Base-by-base conservation (phyloP, 495 filamentous ascomycete genomes). In the Trichoderma erinaceum region DNA sequence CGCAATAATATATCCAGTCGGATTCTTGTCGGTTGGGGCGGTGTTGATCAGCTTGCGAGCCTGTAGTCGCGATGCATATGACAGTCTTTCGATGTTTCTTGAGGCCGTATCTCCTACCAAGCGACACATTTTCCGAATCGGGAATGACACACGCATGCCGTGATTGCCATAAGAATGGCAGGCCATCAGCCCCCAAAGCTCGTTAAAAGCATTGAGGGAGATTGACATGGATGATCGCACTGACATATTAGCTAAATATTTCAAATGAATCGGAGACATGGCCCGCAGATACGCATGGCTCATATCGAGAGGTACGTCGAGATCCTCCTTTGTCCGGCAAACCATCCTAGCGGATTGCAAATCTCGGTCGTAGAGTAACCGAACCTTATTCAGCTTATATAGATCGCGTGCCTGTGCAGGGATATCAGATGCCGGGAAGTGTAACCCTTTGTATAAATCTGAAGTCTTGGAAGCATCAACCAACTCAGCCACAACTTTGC, bases 161-260 rank as follows among this genome's bases (percentile, higher is more conserved):
- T 83, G 81, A 0, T 81, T 69, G 7, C 88, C 92, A 73, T 97
- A 96, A 1, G 88, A 86, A 74, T 98, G 93, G 68, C 92, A 97
- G 2, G 92, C 86, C 23, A 97, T 92, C 43, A 97, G 80, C 0
- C 93, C 94, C 93, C 93, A 97, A 0, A 97, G 80, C 67, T 96
- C 89, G 68, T 84, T 81, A 73, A 95, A 93, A 0, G 89, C 89
- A 68, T 90, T 94, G 71, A 97, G 90, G 8, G 92, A 96, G 70
- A 97, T 94, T 7, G 93, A 96, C 92, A 97, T 97, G 68, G 91
- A 96, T 0, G 92, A 89, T 27, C 92, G 86, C 4, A 97, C 92
- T 1, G 86, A 86, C 93, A 97, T 97, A 74, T 97, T 90, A n/a
- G 81, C 84, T 2, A 97, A 82, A 69, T 97, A 97, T 72, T 96